Evolutionary conservation across 176 grass and related monocot genomes (phyloP), one percentile per base, ranked within the genome.

Genomic region (Calamus simplicifolius): DNA sequence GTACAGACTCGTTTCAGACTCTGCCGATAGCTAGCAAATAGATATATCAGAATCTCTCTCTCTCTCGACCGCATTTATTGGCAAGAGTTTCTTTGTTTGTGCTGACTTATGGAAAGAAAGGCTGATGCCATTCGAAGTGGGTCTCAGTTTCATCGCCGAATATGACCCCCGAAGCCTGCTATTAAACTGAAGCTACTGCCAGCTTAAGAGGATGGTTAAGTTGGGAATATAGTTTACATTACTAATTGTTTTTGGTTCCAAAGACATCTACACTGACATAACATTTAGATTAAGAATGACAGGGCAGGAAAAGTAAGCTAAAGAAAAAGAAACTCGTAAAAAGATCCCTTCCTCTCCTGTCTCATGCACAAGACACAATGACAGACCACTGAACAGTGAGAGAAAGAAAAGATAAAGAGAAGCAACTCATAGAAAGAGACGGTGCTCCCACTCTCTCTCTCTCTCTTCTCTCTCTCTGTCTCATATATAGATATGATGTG

Each of bases 331-430:
- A 27, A 7, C 52, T 29, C 69, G 60, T 31, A 51, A 73, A 31
- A n/a, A 73, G 57, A 48, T 59, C 21, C 57, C 16, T 59, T 16
- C 55, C 51, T 43, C 69, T 49, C 62, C 50, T 63, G 30, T 38
- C 28, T 60, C 77, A 74, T 64, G 80, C 85, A 72, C 81, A 38
- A 75, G 70, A 89, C 81, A 85, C 85, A 1, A 84, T 29, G 57
- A 68, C 48, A 61, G 49, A 43, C 10, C 29, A 27, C 18, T 21
- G 49, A 77, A 85, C 74, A 78, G 77, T 69, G 49, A 52, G 63
- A 77, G 74, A 81, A 81, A 85, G 75, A 64, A 28, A 78, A 75
- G 78, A 80, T 86, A 74, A 78, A 86, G 78, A 74, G 68, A 57
- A 81, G 18, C 21, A 23, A 76, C 72, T 30, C 25, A 29, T 50